Base-by-base conservation (phyloP, 163 green algal species). In the Chlorella variabilis region DNA sequence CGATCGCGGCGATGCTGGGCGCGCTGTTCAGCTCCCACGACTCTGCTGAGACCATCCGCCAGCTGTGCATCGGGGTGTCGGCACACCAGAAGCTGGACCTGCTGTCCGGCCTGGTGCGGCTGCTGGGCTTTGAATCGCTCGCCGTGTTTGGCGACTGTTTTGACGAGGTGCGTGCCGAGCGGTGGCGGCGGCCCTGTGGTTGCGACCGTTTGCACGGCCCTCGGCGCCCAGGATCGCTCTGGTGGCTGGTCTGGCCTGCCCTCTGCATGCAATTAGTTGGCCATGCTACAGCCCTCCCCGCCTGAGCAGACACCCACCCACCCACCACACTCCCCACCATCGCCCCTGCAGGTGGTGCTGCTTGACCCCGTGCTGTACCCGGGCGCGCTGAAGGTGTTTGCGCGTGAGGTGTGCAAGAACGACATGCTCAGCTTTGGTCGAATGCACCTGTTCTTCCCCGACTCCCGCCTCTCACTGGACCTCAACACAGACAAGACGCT, bases 101-200 rank as follows among this genome's bases (percentile, higher is more conserved):
- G 78, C 91, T 98, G 68, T 42, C 82, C n/a, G 69, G 62, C 13
- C 87, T 98, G 42, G 83, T 97, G 48, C 68, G 74, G 66, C 84
- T 95, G 75, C 88, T 97, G 51, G 94, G 94, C 79, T 98, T 91
- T 65, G 94, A 98, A 79, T 92, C 87, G 25, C 65, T 97, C 51
- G 90, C 92, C 11, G 89, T 98, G 6, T 98, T 98, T 87, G 94
- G 94, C 2, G 94, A 98, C 87, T 96, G 93, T 87, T 97, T 97
- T 77, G 94, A 97, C 74, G 94, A 95, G 89, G 92, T 93, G 66
- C 2, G 84, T 3, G 25, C 3, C 25, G 4, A 39, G 41, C 3
- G 38, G 66, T 8, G 66, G 23, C 38, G 23, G 6, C 36, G 39
- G 9, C 20, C 2, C 36, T 1, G 33, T 31, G 62, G 62, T n/a